Percentiles rank a stretch among this genome's conserved stretches.
phyloP scores from a whole-genome alignment of 768 basidiomycete genomes.

The Aureoboletus auriporus region DNA sequence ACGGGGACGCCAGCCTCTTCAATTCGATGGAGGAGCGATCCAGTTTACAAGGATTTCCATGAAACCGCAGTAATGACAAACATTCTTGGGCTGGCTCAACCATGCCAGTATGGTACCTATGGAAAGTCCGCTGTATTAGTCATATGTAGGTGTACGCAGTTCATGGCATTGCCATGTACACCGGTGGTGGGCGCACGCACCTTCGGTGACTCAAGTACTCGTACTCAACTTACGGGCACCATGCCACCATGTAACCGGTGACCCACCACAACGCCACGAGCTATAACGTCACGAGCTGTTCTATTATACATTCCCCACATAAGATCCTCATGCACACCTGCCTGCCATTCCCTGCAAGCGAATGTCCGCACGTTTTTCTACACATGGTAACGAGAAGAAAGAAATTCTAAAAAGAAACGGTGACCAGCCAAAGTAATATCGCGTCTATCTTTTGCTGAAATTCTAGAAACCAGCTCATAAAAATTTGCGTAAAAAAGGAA shows the following conservation, averaged over 20 bases:
- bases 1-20: neutral
- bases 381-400: constrained; percentile 8
- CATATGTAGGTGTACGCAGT: neutral
- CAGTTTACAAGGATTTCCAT: neutral
- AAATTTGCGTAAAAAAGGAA: constrained; percentile 33
- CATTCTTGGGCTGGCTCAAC: no score
- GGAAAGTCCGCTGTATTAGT: neutral
- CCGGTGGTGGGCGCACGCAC: no score
- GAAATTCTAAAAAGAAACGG: constrained; percentile 12
- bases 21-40: no score
- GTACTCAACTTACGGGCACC: no score
- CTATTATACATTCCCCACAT: constrained; percentile 22
- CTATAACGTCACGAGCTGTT: neutral
- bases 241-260: neutral
- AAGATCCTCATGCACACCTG: constrained; percentile 4
- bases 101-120: no score
- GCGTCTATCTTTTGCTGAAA: constrained; percentile 7
- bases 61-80: neutral
- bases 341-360: constrained; percentile 9
- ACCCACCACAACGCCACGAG: constrained; percentile 4
- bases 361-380: constrained; percentile 14
- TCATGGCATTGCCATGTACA: neutral
- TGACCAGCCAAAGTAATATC: constrained; percentile 9
- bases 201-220: no score
- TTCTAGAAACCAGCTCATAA: constrained; percentile 25